These are phyloP conservation scores for Wickerhamomyces chaumierensis DNA, from an alignment of 805 yeast genomes.

Conservation along the genomic window DNA sequence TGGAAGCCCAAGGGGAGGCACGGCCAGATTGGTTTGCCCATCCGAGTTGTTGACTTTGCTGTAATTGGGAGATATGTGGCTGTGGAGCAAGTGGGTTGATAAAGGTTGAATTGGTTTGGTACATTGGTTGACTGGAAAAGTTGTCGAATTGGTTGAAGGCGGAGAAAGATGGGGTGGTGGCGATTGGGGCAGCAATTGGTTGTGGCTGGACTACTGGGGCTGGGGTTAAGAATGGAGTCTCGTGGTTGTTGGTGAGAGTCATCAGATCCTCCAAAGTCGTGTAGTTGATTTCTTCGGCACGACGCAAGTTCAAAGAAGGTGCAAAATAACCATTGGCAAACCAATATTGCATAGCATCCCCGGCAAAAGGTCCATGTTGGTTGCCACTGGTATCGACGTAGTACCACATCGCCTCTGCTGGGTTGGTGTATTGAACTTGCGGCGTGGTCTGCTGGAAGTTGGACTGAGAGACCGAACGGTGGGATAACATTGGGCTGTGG, in stretches of 20 bases:
- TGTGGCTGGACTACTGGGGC: slow-evolving; percentile 21
- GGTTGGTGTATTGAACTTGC: slow-evolving; percentile 22
- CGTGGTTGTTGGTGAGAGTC: slow-evolving; percentile 34
- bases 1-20: slow-evolving; percentile 12
- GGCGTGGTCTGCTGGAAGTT: slow-evolving; percentile 3
- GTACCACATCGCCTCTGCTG: slow-evolving; percentile 43
- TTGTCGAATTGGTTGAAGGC: not conserved
- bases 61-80: slow-evolving; percentile 5
- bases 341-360: slow-evolving; percentile 73
- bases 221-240: slow-evolving; percentile 60
- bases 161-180: slow-evolving; percentile 1
- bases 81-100: not conserved
- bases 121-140: slow-evolving; percentile 1
- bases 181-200: slow-evolving; percentile 4
- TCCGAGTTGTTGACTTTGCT: slow-evolving; percentile 11
- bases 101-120: slow-evolving; percentile 2
- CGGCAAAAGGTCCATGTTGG: slow-evolving; percentile 77
- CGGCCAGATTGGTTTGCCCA: slow-evolving; percentile 7
- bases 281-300: slow-evolving; percentile 42
- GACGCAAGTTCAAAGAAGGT: slow-evolving; percentile 41
- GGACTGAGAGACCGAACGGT: slow-evolving; percentile 6
- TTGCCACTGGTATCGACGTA: slow-evolving; percentile 61
- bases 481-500: slow-evolving; percentile 4
- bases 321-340: slow-evolving; percentile 46
- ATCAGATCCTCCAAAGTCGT: slow-evolving; percentile 44